Evolutionary conservation across 345 rosid genomes (phyloP).

Genomic region (Eutrema heterophyllum): DNA sequence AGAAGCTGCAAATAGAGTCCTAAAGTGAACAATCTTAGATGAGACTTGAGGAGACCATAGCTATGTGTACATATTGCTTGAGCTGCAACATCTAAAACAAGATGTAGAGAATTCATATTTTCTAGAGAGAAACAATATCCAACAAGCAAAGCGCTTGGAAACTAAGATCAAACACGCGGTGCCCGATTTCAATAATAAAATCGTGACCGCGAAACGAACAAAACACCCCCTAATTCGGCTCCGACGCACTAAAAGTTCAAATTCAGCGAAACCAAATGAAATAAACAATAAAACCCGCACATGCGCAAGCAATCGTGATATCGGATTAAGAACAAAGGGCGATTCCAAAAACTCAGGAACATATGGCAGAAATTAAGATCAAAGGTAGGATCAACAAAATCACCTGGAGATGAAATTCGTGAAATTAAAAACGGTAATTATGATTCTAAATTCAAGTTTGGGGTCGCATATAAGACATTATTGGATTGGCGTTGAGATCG

Average conservation of each 20-base stretch:
- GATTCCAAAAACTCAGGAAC: not conserved
- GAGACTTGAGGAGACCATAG: not conserved
- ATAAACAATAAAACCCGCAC: not conserved
- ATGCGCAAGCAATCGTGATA: not conserved
- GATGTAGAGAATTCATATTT: not conserved
- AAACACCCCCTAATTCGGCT: too few relatives aligned
- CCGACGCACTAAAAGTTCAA: not conserved
- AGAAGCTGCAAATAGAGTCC: not conserved
- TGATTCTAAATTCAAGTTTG: not conserved
- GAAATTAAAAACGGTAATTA: too few relatives aligned
- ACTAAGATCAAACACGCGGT: not conserved
- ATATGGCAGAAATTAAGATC: not conserved
- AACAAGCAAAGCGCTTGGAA: not conserved
- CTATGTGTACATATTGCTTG: not conserved
- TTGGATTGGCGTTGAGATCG: conserved; percentile 21
- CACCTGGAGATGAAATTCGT: conserved; percentile 17
- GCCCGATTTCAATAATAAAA: too few relatives aligned
- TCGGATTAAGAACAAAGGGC: not conserved
- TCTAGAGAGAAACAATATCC: not conserved
- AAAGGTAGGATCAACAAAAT: not conserved
- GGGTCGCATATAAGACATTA: not conserved
- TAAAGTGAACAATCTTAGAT: not conserved
- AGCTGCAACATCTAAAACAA: not conserved
- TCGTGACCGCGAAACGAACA: too few relatives aligned
- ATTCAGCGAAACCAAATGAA: not conserved